A percentile compares a stretch with the other conserved stretches of the same genome.
These are phyloP conservation scores for Alternaria infectoria DNA, from an alignment of 2,329 filamentous ascomycete species.

Conservation along the genomic window DNA sequence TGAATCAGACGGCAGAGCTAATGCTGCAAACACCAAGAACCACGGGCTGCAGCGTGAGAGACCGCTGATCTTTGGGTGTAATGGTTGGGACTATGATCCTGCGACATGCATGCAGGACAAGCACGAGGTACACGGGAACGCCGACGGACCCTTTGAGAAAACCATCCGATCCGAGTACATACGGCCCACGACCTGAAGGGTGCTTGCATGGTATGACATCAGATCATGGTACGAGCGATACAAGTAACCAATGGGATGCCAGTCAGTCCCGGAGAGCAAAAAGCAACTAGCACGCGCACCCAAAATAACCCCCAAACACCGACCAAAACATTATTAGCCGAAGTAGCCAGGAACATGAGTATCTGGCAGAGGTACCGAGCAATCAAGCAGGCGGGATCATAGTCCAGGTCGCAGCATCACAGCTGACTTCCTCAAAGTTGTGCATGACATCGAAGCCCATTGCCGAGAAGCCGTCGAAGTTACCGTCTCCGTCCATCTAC, in stretches of 20 bases:
- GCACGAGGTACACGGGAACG: not conserved
- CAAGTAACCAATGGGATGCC: slow-evolving; percentile 2
- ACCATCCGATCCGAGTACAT: not conserved
- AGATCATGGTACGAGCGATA: not conserved
- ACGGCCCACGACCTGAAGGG: slow-evolving; percentile 1
- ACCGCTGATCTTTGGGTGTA: not conserved
- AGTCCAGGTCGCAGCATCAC: slow-evolving; percentile 68
- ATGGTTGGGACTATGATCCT: not conserved
- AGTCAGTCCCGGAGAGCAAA: not conserved
- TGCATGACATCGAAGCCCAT: slow-evolving; percentile 84
- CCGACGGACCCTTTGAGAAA: not conserved
- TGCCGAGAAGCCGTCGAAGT: slow-evolving; percentile 72
- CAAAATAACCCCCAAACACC: not conserved
- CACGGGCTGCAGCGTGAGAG: not conserved
- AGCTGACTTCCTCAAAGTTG: slow-evolving; percentile 81
- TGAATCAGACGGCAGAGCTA: not conserved
- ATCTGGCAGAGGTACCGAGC: not conserved
- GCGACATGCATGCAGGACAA: not conserved
- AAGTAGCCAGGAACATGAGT: not conserved
- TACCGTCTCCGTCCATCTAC: slow-evolving; percentile 74
- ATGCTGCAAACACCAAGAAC: not conserved
- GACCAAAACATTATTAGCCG: not conserved
- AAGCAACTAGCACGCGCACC: not conserved
- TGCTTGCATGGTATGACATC: slow-evolving; percentile 7
- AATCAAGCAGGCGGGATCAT: slow-evolving; percentile 55